Evolutionary conservation across 805 yeast species (phyloP), one percentile per base, ranked within the genome.

Genomic region (Alloascoidea africana): DNA sequence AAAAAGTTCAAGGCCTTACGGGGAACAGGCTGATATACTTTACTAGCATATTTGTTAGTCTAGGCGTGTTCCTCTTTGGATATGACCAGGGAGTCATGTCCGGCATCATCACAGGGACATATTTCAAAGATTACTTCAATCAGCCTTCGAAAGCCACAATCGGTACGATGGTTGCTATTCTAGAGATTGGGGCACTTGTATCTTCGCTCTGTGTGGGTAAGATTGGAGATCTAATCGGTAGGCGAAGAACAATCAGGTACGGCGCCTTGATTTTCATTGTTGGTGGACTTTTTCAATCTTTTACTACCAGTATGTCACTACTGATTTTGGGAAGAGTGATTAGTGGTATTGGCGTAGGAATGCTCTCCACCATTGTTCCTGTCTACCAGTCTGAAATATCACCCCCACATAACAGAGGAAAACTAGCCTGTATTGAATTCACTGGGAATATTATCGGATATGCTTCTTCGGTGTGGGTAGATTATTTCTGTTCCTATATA

Each of bases 21-120:
- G 64, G 64, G 30, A 54, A 55, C 42, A 53, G 54, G 30, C 46
- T 59, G 44, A 49, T 59, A 23, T 62, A 63, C 44, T 62, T 62
- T 43, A 62, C 66, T 16, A 51, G 62, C 17, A 50, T 62, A 18
- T 63, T 63, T 42, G 68, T 62, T 30, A 59, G 65, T 14, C 50
- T 62, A 6, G 68, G 68, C 18, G 68, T 78, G 23, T 76, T 81
- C 38, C 61, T 81, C 16, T 81, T 81, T 47, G 91, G 91, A 2
- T 81, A 77, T 53, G 87, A 78, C 52, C 86, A 86, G 57, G 96
- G 96, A 41, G 94, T 85, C 36, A 83, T 87, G 73, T 75, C 86
- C 35, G 94, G 95, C 2, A 73, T 87, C 35, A 61, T 87, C 38
- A 80, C 36, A 27, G 85, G 81, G 36, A 67, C 65, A 5, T 68